Base-by-base conservation (phyloP, 495 filamentous ascomycete genomes). In the Pseudevernia furfuracea region DNA sequence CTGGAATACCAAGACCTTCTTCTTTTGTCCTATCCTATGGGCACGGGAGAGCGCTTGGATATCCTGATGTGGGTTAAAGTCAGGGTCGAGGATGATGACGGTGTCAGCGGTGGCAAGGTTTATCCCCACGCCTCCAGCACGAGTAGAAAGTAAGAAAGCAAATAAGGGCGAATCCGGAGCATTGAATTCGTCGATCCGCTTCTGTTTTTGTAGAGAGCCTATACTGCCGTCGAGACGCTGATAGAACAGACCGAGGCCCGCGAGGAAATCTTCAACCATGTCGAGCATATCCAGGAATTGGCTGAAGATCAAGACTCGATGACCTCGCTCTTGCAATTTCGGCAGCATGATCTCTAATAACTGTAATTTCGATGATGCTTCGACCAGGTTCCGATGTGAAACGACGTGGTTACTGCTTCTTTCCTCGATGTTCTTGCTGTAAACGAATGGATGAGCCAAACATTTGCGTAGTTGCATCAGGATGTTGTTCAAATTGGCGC, bases 21-120 rank as follows among this genome's bases (percentile, higher is more conserved):
- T 93, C 71, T 89, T 88, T 73, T 99, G 94, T 0, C 94, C 94
- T 61, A 99, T 97, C 38, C 94, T 85, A 74, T 99, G 94, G 30
- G 93, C 95, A 65, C 94, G 87, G 11, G 91, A 96, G 8, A 97
- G 76, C 0, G 94, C 94, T 74, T 99, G 94, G 66, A 97, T 90
- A 71, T 99, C 94, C 73, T 97, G 94, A 69, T 97, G 94, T 0
- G 94, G 94, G 68, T 99, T 99, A 78, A 96, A 97, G 70, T 99
- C 94, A 0, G 94, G 95, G 71, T 99, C 94, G 68, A 97, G 86
- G 58, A 99, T 96, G 61, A 99, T 97, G 66, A 99, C 94, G 1
- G 95, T 99, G 70, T 99, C 94, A 4, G 94, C 94, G 37, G 91
- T 96, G 0, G 95, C 94, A 56, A 99, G 83, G 70, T 99, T 99